These are phyloP conservation scores for Scleroderma bovista DNA, from an alignment of 768 basidiomycete species.

Conservation along the genomic window DNA sequence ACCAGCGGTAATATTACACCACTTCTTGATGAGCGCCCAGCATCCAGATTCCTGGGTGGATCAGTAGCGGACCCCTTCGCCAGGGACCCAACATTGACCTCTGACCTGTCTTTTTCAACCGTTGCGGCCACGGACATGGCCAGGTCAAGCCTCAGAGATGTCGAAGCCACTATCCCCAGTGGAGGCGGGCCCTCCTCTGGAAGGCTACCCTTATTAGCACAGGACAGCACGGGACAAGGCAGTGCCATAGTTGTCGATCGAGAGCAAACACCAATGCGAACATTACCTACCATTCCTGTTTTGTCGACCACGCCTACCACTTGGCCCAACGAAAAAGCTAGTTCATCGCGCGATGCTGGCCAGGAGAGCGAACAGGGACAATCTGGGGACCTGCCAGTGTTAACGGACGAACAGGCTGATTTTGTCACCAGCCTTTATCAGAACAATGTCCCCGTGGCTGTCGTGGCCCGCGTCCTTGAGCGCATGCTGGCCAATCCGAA, in stretches of 20 bases:
- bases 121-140: background rate
- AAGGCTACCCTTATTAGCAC: background rate
- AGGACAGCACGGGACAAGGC: background rate
- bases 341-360: background rate
- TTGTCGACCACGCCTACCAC: background rate
- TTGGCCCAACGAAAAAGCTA: constrained; percentile 13
- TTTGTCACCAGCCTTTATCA: constrained; percentile 21
- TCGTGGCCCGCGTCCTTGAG: constrained; percentile 21
- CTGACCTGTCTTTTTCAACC: background rate
- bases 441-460: constrained; percentile 21
- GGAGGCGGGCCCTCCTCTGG: background rate
- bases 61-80: background rate
- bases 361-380: background rate
- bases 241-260: background rate
- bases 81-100: background rate
- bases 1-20: constrained; percentile 6
- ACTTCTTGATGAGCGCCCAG: constrained; percentile 3
- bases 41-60: constrained; percentile 3
- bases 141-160: background rate
- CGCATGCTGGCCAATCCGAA: constrained; percentile 16
- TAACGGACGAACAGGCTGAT: constrained; percentile 21
- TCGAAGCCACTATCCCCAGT: background rate
- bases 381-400: background rate
- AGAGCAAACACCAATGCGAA: background rate
- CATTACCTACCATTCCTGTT: background rate